These are phyloP conservation scores for Phyllosticta ampelicida DNA, from an alignment of 2,329 filamentous ascomycete genomes.

Conservation along the genomic window DNA sequence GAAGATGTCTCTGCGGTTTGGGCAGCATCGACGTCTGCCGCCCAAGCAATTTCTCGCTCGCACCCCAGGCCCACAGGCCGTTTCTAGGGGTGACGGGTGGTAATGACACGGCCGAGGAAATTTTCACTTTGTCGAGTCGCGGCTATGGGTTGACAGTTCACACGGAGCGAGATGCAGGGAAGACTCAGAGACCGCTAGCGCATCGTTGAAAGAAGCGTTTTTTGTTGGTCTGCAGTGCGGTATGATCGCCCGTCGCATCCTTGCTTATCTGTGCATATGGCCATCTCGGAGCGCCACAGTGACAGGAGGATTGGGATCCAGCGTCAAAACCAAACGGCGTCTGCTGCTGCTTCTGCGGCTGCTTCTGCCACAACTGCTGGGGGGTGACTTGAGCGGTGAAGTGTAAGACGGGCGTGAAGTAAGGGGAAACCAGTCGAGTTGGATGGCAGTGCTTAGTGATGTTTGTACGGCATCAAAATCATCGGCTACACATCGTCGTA, in stretches of 20 bases:
- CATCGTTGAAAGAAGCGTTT: slow-evolving; percentile 9
- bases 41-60: not conserved
- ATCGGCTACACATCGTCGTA: too few species aligned
- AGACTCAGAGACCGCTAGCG: not conserved
- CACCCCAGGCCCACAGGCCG: not conserved
- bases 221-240: not conserved
- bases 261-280: slow-evolving; percentile 5
- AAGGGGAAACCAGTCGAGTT: not conserved
- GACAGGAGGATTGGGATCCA: not conserved
- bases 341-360: not conserved
- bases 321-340: not conserved
- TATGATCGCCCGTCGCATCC: slow-evolving; percentile 8
- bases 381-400: not conserved
- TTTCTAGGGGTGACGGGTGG: slow-evolving; percentile 1
- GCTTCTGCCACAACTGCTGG: not conserved
- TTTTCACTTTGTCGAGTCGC: slow-evolving; percentile 1
- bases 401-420: not conserved
- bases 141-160: slow-evolving; percentile 7
- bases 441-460: not conserved
- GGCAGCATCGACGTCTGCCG: not conserved
- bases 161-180: not conserved
- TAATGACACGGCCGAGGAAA: not conserved
- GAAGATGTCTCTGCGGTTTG: not conserved
- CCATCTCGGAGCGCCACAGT: not conserved
- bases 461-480: too few species aligned